Conservation (phyloP, 2,329 filamentous ascomycete species). For the Aspergillus niger region DNA sequence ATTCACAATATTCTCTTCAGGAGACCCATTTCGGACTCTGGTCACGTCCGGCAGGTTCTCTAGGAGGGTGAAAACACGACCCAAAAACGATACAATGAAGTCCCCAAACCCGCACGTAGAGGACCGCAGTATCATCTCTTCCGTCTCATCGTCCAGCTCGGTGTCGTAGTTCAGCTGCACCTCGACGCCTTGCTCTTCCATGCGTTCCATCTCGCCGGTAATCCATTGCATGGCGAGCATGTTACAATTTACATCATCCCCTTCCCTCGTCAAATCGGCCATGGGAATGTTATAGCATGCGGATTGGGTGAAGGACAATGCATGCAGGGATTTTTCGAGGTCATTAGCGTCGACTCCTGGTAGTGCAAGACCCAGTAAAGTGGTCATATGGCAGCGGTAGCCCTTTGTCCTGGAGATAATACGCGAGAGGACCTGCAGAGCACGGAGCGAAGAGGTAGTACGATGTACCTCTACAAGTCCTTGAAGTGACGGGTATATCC, state of each 20-base stretch:
- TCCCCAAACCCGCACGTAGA: constrained; percentile 93
- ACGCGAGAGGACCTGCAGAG: constrained; percentile 87
- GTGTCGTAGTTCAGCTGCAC: constrained; percentile 82
- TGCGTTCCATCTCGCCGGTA: constrained; percentile 86
- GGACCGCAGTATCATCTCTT: constrained; percentile 84
- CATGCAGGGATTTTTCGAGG: constrained; percentile 92
- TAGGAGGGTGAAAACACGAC: constrained; percentile 90
- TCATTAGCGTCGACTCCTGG: constrained; percentile 98
- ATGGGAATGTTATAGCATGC: constrained; percentile 97
- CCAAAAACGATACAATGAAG: constrained; percentile 86
- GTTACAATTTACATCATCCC: constrained; percentile 69
- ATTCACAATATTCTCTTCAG: constrained; percentile 96
- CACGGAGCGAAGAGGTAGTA: constrained; percentile 88
- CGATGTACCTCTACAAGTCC: constrained; percentile 96
- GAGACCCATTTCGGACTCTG: constrained; percentile 82
- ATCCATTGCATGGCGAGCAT: constrained; percentile 89
- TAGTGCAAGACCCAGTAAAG: constrained; percentile 84
- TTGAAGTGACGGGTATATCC: constrained; percentile 96
- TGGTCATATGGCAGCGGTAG: constrained; percentile 95
- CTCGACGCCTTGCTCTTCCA: constrained; percentile 84
- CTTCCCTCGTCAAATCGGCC: constrained; percentile 72
- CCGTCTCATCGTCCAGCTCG: constrained; percentile 81
- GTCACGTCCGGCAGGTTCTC: constrained; percentile 94
- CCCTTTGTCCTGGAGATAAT: constrained; percentile 91
- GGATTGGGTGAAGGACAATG: constrained; percentile 90